A percentile compares a stretch with the other conserved stretches of the same genome.
Evolutionary conservation across 2,329 filamentous ascomycete genomes (phyloP).

Genomic region (Zalaria sp.): DNA sequence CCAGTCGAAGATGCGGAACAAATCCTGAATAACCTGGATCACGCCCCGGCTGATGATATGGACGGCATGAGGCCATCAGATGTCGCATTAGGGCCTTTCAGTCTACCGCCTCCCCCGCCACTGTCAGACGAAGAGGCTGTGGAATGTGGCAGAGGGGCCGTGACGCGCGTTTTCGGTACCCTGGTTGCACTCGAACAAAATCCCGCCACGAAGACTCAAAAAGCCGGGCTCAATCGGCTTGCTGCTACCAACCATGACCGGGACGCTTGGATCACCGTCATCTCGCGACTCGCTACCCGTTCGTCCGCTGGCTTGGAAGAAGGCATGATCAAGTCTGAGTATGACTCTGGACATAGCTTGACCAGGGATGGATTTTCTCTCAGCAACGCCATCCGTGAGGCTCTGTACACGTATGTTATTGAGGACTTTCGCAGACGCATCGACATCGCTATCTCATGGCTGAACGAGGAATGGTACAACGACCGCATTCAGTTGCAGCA

Average conservation of each 20-base stretch:
- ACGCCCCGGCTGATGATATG: constrained; percentile 35
- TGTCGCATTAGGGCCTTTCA: constrained; percentile 58
- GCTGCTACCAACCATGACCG: constrained; percentile 65
- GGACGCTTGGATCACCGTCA: constrained; percentile 81
- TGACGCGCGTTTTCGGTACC: constrained; percentile 65
- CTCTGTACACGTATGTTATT: constrained; percentile 71
- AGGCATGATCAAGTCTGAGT: constrained; percentile 41
- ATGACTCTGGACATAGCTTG: constrained; percentile 19
- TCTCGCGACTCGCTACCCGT: constrained; percentile 73
- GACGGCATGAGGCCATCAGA: constrained; percentile 20
- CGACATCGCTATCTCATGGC: constrained; percentile 81
- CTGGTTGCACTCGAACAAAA: constrained; percentile 60
- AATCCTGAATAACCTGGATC: constrained; percentile 63
- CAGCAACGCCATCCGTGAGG: constrained; percentile 60
- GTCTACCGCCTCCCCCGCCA: constrained; percentile 60
- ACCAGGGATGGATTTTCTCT: constrained; percentile 32
- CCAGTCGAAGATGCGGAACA: constrained; percentile 61
- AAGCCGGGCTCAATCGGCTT: constrained; percentile 66
- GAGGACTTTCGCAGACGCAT: constrained; percentile 86
- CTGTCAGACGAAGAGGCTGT: constrained; percentile 57
- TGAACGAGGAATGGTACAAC: constrained; percentile 97
- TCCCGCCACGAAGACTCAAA: constrained; percentile 32
- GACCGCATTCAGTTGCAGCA: constrained; percentile 47
- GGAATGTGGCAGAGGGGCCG: constrained; percentile 60
- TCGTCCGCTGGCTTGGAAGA: constrained; percentile 58